Evolutionary conservation across 768 basidiomycete species (phyloP).

Genomic region (Leucocoprinus birnbaumii): DNA sequence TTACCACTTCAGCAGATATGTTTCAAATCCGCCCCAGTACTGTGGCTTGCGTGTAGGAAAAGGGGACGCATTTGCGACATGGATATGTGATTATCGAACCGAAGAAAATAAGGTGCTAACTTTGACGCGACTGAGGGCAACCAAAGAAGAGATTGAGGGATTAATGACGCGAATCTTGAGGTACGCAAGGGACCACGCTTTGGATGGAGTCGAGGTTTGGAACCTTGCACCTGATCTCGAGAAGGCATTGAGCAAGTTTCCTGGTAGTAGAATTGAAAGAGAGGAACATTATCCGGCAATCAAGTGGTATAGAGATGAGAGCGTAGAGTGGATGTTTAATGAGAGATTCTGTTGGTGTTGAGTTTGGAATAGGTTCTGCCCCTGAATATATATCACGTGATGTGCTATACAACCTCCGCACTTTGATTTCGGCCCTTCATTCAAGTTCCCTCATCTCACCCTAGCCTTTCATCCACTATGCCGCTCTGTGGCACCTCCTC

Average conservation of each 20-base stretch:
- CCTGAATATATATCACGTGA: slow-evolving; percentile 2
- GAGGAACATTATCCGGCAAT: slow-evolving; percentile 36
- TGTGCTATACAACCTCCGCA: not conserved
- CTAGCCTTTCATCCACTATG: slow-evolving; percentile 32
- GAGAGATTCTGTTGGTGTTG: slow-evolving; percentile 27
- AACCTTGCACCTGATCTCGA: slow-evolving; percentile 27
- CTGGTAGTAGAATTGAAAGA: slow-evolving; percentile 26
- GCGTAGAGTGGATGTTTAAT: slow-evolving; percentile 21
- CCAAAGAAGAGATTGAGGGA: slow-evolving; percentile 23
- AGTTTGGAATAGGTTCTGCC: too few species aligned
- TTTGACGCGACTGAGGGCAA: slow-evolving; percentile 25
- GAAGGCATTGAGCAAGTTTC: slow-evolving; percentile 17
- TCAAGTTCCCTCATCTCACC: not conserved
- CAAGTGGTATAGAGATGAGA: slow-evolving; percentile 38
- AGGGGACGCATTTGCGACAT: slow-evolving; percentile 21
- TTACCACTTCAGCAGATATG: slow-evolving; percentile 17
- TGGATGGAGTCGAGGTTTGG: slow-evolving; percentile 44
- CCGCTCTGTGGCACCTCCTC: slow-evolving; percentile 55
- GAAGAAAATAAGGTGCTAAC: slow-evolving; percentile 15
- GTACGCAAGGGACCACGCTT: slow-evolving; percentile 19
- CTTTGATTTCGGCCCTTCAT: not conserved
- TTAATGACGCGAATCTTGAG: slow-evolving; percentile 30
- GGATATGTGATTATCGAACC: slow-evolving; percentile 21
- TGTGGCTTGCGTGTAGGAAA: slow-evolving; percentile 14
- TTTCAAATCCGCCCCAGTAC: slow-evolving; percentile 12